phyloP scores from a whole-genome alignment of 2,329 filamentous ascomycete genomes.

The Clonostachys solani region DNA sequence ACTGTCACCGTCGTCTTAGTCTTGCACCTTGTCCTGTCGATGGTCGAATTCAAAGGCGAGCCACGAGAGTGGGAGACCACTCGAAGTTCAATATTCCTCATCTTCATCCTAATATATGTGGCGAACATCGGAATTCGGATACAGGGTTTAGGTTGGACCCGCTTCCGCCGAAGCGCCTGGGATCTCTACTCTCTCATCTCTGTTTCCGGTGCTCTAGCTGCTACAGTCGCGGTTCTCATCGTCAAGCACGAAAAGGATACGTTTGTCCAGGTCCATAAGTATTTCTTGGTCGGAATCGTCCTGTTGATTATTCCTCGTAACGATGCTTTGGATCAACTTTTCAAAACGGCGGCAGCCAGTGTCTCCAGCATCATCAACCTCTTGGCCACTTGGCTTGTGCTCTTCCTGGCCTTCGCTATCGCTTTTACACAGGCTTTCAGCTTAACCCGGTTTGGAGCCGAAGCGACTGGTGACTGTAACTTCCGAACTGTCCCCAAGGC shows the following conservation, averaged over 20 bases:
- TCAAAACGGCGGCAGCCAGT: constrained; percentile 97
- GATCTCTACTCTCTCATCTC: constrained; percentile 83
- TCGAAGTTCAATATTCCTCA: constrained; percentile 74
- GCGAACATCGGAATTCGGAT: constrained; percentile 81
- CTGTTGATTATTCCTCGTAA: constrained; percentile 92
- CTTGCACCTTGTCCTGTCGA: constrained; percentile 76
- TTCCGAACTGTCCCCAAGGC: constrained; percentile 93
- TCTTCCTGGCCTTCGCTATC: constrained; percentile 95
- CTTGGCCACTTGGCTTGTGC: constrained; percentile 92
- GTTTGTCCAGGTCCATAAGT: constrained; percentile 83
- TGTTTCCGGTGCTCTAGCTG: constrained; percentile 72
- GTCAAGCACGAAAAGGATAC: constrained; percentile 33
- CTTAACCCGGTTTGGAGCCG: constrained; percentile 76
- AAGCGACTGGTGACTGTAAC: constrained; percentile 77
- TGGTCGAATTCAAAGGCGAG: constrained; percentile 82
- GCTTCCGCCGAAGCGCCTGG: constrained; percentile 92
- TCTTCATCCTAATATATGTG: constrained; percentile 78
- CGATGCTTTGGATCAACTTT: constrained; percentile 94
- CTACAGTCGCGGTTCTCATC: constrained; percentile 75
- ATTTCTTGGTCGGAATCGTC: constrained; percentile 87
- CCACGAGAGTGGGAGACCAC: constrained; percentile 63
- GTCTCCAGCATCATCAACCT: constrained; percentile 86
- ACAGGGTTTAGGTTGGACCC: constrained; percentile 83
- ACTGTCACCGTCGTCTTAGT: constrained; percentile 76
- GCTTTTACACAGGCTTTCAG: constrained; percentile 95